These are phyloP conservation scores for Spathaspora girioi DNA, from an alignment of 805 yeast genomes.

Conservation along the genomic window DNA sequence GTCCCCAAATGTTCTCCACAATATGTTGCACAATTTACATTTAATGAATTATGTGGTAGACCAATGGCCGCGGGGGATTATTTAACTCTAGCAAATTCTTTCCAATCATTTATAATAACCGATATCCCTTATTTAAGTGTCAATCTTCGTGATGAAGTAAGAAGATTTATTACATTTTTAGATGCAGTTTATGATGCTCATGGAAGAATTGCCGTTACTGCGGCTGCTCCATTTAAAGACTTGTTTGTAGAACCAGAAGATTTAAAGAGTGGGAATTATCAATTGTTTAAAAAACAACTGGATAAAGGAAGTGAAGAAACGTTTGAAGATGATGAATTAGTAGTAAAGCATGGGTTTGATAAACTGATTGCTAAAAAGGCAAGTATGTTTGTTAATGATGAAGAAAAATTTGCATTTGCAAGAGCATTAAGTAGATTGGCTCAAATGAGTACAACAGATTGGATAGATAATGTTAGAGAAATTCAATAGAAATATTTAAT, in stretches of 20 bases:
- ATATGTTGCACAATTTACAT: conserved; percentile 84
- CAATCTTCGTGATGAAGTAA: conserved; percentile 74
- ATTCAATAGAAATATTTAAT: neutral
- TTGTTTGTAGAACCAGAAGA: conserved; percentile 82
- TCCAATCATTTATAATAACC: conserved; percentile 77
- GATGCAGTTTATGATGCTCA: conserved; percentile 95
- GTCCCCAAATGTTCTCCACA: conserved; percentile 79
- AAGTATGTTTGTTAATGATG: conserved; percentile 82
- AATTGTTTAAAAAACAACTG: conserved; percentile 37
- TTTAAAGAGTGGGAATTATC: conserved; percentile 45
- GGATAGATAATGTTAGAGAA: conserved; percentile 58
- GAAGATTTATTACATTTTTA: conserved; percentile 89
- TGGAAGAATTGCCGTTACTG: conserved; percentile 83
- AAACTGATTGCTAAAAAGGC: conserved; percentile 68
- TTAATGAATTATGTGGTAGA: conserved; percentile 79
- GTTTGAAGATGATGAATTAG: conserved; percentile 56
- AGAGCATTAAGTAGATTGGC: conserved; percentile 87
- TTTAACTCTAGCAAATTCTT: conserved; percentile 72
- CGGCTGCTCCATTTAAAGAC: conserved; percentile 79
- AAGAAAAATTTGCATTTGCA: conserved; percentile 95
- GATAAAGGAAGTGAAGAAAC: conserved; percentile 36
- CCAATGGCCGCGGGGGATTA: conserved; percentile 95
- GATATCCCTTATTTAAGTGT: conserved; percentile 87
- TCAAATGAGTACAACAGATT: conserved; percentile 90
- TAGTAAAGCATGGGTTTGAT: conserved; percentile 74